Conservation (phyloP, 345 rosid species). For the Boechera divaricarpa region DNA sequence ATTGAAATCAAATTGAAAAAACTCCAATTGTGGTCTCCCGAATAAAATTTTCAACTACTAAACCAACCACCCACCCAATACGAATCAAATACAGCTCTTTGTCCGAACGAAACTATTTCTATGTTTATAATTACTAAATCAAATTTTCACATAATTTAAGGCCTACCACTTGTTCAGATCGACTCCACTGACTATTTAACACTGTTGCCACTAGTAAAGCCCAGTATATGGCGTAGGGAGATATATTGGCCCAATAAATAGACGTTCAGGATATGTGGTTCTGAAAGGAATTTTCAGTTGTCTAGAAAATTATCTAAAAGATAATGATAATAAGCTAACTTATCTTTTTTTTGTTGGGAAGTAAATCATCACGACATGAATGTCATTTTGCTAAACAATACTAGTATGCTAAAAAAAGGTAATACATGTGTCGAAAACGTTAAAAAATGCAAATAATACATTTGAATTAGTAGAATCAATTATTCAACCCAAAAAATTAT, state of each 20-base stretch:
- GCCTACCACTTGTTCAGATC: slow-evolving; percentile 1
- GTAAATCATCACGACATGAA: not conserved
- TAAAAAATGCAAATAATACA: no score
- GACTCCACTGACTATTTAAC: not conserved
- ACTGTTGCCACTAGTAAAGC: not conserved
- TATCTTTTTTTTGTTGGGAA: no score
- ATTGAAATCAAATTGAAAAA: not conserved
- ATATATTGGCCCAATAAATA: not conserved
- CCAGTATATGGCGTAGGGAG: not conserved
- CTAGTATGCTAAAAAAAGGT: not conserved
- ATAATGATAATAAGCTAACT: not conserved
- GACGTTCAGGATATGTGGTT: not conserved
- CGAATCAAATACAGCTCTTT: not conserved
- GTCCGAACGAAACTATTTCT: not conserved
- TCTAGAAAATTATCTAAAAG: not conserved
- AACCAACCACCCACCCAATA: not conserved
- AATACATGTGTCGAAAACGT: not conserved
- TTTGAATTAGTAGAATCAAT: no score
- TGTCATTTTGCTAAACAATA: not conserved
- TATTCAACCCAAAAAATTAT: no score
- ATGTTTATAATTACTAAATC: not conserved
- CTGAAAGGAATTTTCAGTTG: not conserved
- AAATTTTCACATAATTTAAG: not conserved
- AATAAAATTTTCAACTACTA: not conserved
- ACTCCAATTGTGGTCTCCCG: not conserved